Evolutionary conservation across 2,329 filamentous ascomycete species (phyloP), one percentile per base, ranked within the genome.

Genomic region (Aspergillus luchuensis): DNA sequence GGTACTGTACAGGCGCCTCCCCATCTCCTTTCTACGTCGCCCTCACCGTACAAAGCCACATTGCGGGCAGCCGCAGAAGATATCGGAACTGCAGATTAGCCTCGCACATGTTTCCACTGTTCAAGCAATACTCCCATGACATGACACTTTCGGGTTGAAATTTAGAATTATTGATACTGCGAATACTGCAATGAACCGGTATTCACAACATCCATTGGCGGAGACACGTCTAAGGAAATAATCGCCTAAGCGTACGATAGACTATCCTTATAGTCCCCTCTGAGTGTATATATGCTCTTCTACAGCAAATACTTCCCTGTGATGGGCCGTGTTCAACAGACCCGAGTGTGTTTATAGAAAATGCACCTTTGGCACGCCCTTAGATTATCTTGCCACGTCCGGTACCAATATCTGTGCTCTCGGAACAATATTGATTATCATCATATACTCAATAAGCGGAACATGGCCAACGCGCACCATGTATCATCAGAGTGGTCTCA

Each of bases 401-500:
- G 6, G 6, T 45, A 21, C 41, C 41, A 45, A 7, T 45, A 45
- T 45, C 41, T 45, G 41, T 45, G 41, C 17, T 45, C n/a, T 45
- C 41, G 19, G 41, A 45, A 45, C 6, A 45, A 45, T 45, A 45
- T 45, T 45, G 19, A 45, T 45, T 45, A 45, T 45, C n/a, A 45
- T 21, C 2, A 25, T 25, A 25, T 21, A 45, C n/a, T 45, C n/a
- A 2, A 45, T 45, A 45, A 45, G 41, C 41, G n/a, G n/a, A 45
- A 45, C 41, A 45, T 45, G 41, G 41, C 41, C 41, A 45, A 45
- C 41, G 41, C 41, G 41, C n/a, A 45, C n/a, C 5, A 45, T 45
- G n/a, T 45, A 45, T 45, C n/a, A 45, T 45, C 39, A 43, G 39
- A 45, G 41, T 45, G n/a, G 41, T 45, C 41, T 45, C 41, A 45